Evolutionary conservation across 768 basidiomycete genomes (phyloP), one percentile per base, ranked within the genome.

Genomic region (Phanerodontia chrysosporium): DNA sequence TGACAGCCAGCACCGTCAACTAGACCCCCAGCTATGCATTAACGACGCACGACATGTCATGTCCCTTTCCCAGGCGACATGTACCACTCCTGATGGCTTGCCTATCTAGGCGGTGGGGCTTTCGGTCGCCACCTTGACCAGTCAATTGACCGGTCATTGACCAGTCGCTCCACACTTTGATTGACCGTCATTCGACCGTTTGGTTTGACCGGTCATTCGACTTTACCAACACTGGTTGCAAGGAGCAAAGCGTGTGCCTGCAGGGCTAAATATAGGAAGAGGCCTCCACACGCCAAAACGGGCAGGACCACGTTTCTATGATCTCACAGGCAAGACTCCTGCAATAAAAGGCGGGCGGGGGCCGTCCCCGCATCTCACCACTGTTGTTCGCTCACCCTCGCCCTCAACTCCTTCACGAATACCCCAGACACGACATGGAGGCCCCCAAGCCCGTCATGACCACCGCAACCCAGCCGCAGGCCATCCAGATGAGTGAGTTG

Each of bases 401-500:
- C 21, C 45, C 57, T 14, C 39, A 29, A 29, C 39, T 3, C 29
- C 30, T 30, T 45, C 39, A 53, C 55, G 30, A 52, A 25, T 6
- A 30, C 29, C 48, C 42, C 22, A 32, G 22, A 25, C 22, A 55
- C 62, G 62, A 58, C n/a, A 73, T 73, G 72, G 68, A 73, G 16
- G 66, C 69, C 49, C 61, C 70, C 46, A 68, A 71, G 61, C 62
- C 69, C 60, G 62, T 64, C 29, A 62, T 65, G 49, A 67, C 66
- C 60, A 81, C 78, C 49, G 70, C 74, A 25, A 69, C 74, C 66
- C 86, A 89, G 73, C 86, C 86, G 24, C 78, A 80, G 67, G 83
- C 80, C 39, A 74, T 81, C 30, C 74, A 82, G 69, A 87, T 88
- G 87, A 81, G 87, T 86, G 62, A 46, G 85, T 80, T 1, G 10